These are phyloP conservation scores for Entoloma clypeatum DNA, from an alignment of 1,284 basidiomycete genomes.

Conservation along the genomic window DNA sequence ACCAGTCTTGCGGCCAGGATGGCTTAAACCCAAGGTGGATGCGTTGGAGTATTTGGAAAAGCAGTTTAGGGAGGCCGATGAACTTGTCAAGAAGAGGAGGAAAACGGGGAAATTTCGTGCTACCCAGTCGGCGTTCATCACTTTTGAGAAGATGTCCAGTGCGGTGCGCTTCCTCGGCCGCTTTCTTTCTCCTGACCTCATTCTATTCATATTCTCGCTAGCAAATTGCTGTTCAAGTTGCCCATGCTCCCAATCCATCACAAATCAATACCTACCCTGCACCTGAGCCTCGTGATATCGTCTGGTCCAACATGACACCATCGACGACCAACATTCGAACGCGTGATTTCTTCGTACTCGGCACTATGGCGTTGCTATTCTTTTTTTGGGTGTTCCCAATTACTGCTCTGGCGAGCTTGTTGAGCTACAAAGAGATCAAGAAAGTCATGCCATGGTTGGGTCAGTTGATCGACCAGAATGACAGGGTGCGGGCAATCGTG, in stretches of 20 bases:
- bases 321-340: slow-evolving; percentile 53
- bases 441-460: slow-evolving; percentile 85
- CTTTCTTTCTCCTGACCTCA: neutral
- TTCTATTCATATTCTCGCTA: slow-evolving; percentile 26
- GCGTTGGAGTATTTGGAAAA: slow-evolving; percentile 82
- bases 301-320: slow-evolving; percentile 87
- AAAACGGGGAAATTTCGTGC: slow-evolving; percentile 70
- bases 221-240: slow-evolving; percentile 90
- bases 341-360: slow-evolving; percentile 69
- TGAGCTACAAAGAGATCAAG: slow-evolving; percentile 92
- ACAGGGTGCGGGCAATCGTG: slow-evolving; percentile 80
- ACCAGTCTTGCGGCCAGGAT: slow-evolving; percentile 65
- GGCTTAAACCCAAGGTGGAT: slow-evolving; percentile 74
- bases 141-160: slow-evolving; percentile 91
- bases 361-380: slow-evolving; percentile 64
- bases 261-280: slow-evolving; percentile 72
- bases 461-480: slow-evolving; percentile 73
- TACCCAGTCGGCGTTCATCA: slow-evolving; percentile 90
- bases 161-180: slow-evolving; percentile 54
- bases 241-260: slow-evolving; percentile 69
- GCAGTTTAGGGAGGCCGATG: slow-evolving; percentile 76
- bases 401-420: slow-evolving; percentile 76
- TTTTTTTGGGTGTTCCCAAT: slow-evolving; percentile 89
- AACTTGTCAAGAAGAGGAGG: slow-evolving; percentile 67
- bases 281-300: slow-evolving; percentile 93